Conservation (phyloP, 257 asterid genomes). For the Lycium barbarum region DNA sequence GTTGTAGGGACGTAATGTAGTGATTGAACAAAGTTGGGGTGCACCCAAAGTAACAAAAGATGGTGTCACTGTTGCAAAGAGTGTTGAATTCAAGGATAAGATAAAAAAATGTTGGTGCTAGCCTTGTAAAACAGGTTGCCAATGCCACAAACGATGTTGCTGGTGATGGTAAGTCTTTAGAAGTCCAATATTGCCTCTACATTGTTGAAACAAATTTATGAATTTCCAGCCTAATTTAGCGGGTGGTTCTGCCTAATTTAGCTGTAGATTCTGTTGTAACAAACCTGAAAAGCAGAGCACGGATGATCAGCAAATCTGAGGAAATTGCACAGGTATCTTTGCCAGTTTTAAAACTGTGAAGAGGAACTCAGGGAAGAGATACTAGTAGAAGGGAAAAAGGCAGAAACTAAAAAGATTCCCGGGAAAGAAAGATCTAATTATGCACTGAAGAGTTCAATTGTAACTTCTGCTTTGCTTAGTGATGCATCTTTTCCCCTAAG, state of each 20-base stretch:
- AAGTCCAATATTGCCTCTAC: too few species aligned
- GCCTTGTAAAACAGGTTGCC: slow-evolving; percentile 97
- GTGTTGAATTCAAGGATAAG: slow-evolving; percentile 90
- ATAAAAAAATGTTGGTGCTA: slow-evolving; percentile 91
- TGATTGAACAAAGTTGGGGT: slow-evolving; percentile 99
- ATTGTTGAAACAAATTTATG: too few species aligned
- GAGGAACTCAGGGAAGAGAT: neutral
- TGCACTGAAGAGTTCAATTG: neutral
- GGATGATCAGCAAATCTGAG: slow-evolving; percentile 97
- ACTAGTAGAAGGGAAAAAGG: neutral
- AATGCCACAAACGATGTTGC: slow-evolving; percentile 98
- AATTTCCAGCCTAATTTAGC: neutral
- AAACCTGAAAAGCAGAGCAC: slow-evolving; percentile 90
- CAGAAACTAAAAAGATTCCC: neutral
- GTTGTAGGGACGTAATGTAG: slow-evolving; percentile 87
- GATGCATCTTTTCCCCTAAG: neutral
- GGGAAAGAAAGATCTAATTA: neutral
- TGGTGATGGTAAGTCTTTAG: slow-evolving; percentile 96
- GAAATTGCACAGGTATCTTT: slow-evolving; percentile 95
- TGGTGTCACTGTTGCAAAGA: slow-evolving; percentile 97
- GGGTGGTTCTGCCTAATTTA: slow-evolving; percentile 25
- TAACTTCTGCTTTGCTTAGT: neutral
- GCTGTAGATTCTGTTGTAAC: slow-evolving; percentile 92
- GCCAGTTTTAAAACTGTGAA: neutral
- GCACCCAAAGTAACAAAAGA: slow-evolving; percentile 99